Percentiles rank a stretch among this genome's conserved stretches.
Conservation (phyloP, 305 asterid genomes). For the Striga hermonthica region DNA sequence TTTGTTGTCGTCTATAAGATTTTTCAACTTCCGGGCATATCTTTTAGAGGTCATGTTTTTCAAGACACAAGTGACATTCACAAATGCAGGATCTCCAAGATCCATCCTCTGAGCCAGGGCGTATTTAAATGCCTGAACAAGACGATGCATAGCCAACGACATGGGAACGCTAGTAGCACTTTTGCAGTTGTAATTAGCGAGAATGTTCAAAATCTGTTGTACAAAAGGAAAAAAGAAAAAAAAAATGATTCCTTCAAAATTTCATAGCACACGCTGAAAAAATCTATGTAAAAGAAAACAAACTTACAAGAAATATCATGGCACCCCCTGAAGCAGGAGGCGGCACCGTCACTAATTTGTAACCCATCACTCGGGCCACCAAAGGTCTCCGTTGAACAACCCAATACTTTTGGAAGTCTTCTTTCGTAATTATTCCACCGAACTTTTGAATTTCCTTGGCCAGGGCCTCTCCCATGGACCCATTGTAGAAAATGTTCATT, state of each 20-base stretch:
- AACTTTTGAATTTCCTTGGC: conserved; percentile 9
- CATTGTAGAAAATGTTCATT: conserved; percentile 36
- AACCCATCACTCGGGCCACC: neutral
- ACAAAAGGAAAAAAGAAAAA: neutral
- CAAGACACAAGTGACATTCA: conserved; percentile 26
- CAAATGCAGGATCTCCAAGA: conserved; percentile 50
- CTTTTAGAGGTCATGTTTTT: conserved; percentile 40
- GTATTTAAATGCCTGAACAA: conserved; percentile 46
- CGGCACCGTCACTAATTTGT: neutral
- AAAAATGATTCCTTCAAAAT: neutral
- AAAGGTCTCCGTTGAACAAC: conserved; percentile 18
- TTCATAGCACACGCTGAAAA: neutral
- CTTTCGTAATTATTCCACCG: conserved; percentile 17
- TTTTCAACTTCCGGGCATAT: conserved; percentile 37
- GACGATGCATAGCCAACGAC: conserved; percentile 31
- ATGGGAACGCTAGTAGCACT: neutral
- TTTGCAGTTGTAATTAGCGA: conserved; percentile 7
- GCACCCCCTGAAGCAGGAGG: conserved; percentile 26
- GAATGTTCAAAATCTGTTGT: conserved; percentile 21
- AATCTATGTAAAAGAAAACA: too few species aligned
- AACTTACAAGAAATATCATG: conserved; percentile 19
- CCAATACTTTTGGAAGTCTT: conserved; percentile 16
- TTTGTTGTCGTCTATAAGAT: conserved; percentile 40
- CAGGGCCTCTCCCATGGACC: conserved; percentile 30
- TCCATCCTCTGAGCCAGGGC: conserved; percentile 42